Percentiles rank a stretch among this genome's conserved stretches.
These are phyloP conservation scores for Withania somnifera DNA, from an alignment of 305 asterid genomes.

Conservation along the genomic window DNA sequence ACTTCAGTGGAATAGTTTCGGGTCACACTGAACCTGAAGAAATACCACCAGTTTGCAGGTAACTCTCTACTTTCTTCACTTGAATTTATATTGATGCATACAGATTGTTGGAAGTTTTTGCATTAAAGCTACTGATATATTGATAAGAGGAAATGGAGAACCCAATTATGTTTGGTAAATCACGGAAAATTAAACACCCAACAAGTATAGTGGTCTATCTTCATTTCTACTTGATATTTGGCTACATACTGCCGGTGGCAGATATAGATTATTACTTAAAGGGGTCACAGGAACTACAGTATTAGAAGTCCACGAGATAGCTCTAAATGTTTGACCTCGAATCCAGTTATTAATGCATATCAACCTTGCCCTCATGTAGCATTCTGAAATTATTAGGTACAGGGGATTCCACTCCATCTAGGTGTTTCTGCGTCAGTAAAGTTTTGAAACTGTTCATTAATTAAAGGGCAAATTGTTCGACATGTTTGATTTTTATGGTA, in stretches of 20 bases:
- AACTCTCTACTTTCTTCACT: background rate
- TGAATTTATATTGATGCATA: background rate
- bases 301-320: no score
- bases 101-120: background rate
- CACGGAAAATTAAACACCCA: no score
- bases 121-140: background rate
- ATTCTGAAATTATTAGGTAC: no score
- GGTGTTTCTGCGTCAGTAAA: no score
- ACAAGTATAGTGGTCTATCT: background rate
- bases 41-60: slow-evolving; percentile 44
- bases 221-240: background rate
- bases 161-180: no score
- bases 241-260: background rate
- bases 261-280: background rate
- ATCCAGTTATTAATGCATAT: no score
- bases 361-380: no score
- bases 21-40: slow-evolving; percentile 23
- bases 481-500: background rate
- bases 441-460: no score
- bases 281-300: background rate
- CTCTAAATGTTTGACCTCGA: background rate
- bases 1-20: slow-evolving; percentile 3
- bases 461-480: no score
- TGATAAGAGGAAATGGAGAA: background rate
- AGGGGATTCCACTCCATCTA: no score